phyloP scores from a whole-genome alignment of 2,329 filamentous ascomycete genomes.

The Xylariaceae sp. region DNA sequence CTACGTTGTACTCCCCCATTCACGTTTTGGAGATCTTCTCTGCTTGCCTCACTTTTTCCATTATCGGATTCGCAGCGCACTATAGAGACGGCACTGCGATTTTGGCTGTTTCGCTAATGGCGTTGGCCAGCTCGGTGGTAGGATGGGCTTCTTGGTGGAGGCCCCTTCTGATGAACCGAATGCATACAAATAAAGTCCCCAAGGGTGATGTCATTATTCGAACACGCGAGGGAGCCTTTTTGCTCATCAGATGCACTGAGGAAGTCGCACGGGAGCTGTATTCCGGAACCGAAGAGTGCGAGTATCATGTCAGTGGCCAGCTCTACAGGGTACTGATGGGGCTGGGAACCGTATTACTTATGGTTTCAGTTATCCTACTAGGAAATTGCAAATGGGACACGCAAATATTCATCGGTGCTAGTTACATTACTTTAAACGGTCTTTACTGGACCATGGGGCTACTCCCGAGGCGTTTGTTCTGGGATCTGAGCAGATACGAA shows the following conservation, averaged over 20 bases:
- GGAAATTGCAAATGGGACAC: conserved; percentile 59
- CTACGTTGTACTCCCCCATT: conserved; percentile 45
- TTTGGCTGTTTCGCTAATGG: conserved; percentile 47
- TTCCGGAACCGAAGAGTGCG: conserved; percentile 55
- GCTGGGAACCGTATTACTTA: conserved; percentile 54
- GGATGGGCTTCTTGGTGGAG: conserved; percentile 56
- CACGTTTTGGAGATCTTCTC: conserved; percentile 51
- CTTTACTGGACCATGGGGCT: conserved; percentile 55
- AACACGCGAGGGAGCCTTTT: conserved; percentile 56
- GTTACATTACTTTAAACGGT: conserved; percentile 57
- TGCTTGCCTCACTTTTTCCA: conserved; percentile 42
- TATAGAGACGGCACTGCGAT: conserved; percentile 48
- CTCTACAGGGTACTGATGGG: conserved; percentile 52
- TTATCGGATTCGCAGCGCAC: conserved; percentile 38
- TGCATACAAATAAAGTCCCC: conserved; percentile 44
- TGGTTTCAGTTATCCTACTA: conserved; percentile 56
- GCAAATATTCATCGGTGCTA: conserved; percentile 53
- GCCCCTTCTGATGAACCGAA: conserved; percentile 49
- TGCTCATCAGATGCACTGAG: conserved; percentile 54
- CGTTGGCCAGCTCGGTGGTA: conserved; percentile 47
- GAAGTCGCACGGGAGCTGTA: conserved; percentile 61
- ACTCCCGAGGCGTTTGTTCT: conserved; percentile 45
- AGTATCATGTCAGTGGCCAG: conserved; percentile 45
- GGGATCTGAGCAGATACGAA: conserved; percentile 53
- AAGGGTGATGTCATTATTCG: conserved; percentile 57